Base-by-base conservation (phyloP, 2,329 filamentous ascomycete genomes). In the Verruconis gallopava region DNA sequence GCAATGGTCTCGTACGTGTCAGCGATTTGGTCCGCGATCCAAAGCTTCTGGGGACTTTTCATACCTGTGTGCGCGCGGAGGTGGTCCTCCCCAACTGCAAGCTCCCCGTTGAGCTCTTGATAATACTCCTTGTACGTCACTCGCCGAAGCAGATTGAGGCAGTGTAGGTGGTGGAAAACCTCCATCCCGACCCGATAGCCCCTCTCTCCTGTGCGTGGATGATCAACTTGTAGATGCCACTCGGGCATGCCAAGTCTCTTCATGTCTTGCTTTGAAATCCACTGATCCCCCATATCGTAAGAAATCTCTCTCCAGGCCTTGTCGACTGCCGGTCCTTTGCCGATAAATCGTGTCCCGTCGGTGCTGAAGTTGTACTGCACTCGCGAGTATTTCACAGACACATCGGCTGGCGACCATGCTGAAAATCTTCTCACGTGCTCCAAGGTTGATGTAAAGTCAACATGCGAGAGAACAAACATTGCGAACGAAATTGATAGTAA, bases 171-270 rank as follows among this genome's bases (percentile, higher is more conserved):
- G 53, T 75, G 72, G 55, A 75, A 75, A 0, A 73, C 71, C 50
- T 75, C 71, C 3, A 75, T 57, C 0, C 68, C 74, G 0, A 74
- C 72, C n/a, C 73, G 64, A 49, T 76, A 78, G 1, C 73, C 74
- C 28, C 67, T 65, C 44, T 71, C 63, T 14, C 73, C 75, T 1
- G 73, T 74, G 35, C 60, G 62, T 4, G 72, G 68, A 48, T 77
- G 62, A 6, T 66, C 70, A 47, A 75, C 68, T 49, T 67, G 69
- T n/a, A 77, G 60, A 1, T 71, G 71, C 17, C 66, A 57, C 28
- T 60, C 54, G 2, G 69, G 68, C 47, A 74, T 69, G 3, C 67
- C 66, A 1, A 79, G 65, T 17, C 65, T 66, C 32, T 65, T 56
- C 20, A 76, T 66, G 49, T 77, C 72, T 4, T 65, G 59, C 17